Evolutionary conservation across 257 asterid genomes (phyloP), one percentile per base, ranked within the genome.

Genomic region (Primulina tabacum): DNA sequence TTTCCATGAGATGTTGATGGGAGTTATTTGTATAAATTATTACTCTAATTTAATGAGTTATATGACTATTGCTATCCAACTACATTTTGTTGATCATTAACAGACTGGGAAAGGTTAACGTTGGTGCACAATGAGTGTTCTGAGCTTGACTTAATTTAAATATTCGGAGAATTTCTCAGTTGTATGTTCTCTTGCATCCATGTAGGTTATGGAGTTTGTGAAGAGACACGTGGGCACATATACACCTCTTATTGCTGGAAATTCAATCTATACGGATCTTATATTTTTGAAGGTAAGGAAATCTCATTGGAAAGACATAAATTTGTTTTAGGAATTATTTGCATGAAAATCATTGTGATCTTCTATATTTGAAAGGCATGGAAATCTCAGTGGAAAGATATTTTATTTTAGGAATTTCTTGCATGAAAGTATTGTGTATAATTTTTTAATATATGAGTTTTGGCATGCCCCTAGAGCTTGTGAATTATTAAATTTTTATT

Each of bases 121-220:
- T 61, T 62, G 53, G 65, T 35, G 20, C 21, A 29, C 9, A 8
- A n/a, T 52, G 37, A 32, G 37, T 2, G 4, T 38, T 11, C 57
- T 38, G 10, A 38, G 47, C 12, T 35, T 35, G 34, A 47, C 62
- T 55, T 59, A 21, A 18, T 12, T 60, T 7, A 37, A 16, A 61
- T 20, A 4, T 8, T n/a, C 4, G 14, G 50, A 8, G 50, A 8
- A 67, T 64, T 32, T 10, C 21, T 21, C 14, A 50, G 34, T 2
- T 34, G 67, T 16, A 8, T 29, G 50, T 38, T 35, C 6, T 70
- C 57, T 29, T 56, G 50, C 40, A 68, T 69, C 76, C 40, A 32
- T 69, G 75, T 75, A 93, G 99, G 99, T 93, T 43, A n/a, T 83
- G 17, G 92, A 94, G 64, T 94, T 94, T 73, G 92, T 94, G 70